Percentiles rank a stretch among this genome's conserved stretches.
phyloP scores from a whole-genome alignment of 345 rosid species.

The Euphorbia lathyris region DNA sequence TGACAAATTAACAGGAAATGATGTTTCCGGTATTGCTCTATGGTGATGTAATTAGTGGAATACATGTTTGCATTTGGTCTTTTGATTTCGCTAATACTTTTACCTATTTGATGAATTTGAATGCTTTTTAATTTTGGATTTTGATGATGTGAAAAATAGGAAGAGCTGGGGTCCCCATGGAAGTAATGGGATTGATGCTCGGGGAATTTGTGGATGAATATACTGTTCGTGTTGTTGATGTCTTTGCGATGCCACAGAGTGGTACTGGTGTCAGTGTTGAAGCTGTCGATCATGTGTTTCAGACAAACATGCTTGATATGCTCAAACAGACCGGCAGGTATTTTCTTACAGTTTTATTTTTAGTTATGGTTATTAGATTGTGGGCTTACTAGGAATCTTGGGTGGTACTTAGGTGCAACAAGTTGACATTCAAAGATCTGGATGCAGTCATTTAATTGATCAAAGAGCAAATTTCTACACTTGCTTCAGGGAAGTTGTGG shows the following conservation, averaged over 20 bases:
- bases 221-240: slow-evolving; percentile 96
- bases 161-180: slow-evolving; percentile 99
- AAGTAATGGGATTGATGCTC: slow-evolving; percentile 99
- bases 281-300: slow-evolving; percentile 98
- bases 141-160: slow-evolving; percentile 36
- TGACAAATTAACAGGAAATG: too few relatives aligned
- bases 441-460: not conserved
- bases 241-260: slow-evolving; percentile 99
- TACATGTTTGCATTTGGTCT: not conserved
- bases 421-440: not conserved
- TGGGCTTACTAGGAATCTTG: not conserved
- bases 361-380: too few relatives aligned
- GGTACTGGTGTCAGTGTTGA: slow-evolving; percentile 99
- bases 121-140: not conserved
- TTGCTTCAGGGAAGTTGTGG: not conserved
- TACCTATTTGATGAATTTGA: not conserved
- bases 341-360: too few relatives aligned
- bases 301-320: slow-evolving; percentile 99
- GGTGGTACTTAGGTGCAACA: not conserved
- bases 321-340: slow-evolving; percentile 99
- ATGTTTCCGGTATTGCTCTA: too few relatives aligned
- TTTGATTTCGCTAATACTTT: not conserved
- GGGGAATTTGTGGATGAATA: slow-evolving; percentile 99
- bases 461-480: not conserved
- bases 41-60: too few relatives aligned